These are phyloP conservation scores for Cadophora sp. DNA, from an alignment of 2,329 filamentous ascomycete genomes.

Conservation along the genomic window DNA sequence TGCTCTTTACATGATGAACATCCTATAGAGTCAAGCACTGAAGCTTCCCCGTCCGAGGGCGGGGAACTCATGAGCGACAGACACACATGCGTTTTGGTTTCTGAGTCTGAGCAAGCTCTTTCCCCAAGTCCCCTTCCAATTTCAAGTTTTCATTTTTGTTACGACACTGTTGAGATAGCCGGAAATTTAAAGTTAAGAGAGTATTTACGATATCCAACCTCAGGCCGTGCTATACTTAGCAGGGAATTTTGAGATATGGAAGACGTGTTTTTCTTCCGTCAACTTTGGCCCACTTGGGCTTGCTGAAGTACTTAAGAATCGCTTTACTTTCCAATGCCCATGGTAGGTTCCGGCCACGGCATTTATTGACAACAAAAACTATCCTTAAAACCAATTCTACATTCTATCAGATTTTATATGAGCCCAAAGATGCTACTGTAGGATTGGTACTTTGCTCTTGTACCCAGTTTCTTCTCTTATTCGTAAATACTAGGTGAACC, in stretches of 20 bases:
- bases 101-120: slow-evolving; percentile 4
- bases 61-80: background rate
- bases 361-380: too few species aligned
- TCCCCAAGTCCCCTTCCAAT: slow-evolving; percentile 6
- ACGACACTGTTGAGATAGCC: background rate
- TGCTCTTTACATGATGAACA: slow-evolving; percentile 84
- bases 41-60: background rate
- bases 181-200: background rate
- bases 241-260: background rate
- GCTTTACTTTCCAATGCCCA: too few species aligned
- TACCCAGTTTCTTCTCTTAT: too few species aligned
- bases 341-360: too few species aligned
- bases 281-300: too few species aligned
- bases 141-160: slow-evolving; percentile 6
- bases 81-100: background rate
- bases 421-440: too few species aligned
- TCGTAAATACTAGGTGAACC: too few species aligned
- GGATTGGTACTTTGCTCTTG: too few species aligned
- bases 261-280: too few species aligned
- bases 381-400: too few species aligned
- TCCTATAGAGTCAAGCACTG: slow-evolving; percentile 98
- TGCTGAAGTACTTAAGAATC: too few species aligned
- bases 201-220: background rate
- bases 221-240: background rate
- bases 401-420: too few species aligned